Evolutionary conservation across 2,329 filamentous ascomycete species (phyloP).

Genomic region (Sporothrix brasiliensis): DNA sequence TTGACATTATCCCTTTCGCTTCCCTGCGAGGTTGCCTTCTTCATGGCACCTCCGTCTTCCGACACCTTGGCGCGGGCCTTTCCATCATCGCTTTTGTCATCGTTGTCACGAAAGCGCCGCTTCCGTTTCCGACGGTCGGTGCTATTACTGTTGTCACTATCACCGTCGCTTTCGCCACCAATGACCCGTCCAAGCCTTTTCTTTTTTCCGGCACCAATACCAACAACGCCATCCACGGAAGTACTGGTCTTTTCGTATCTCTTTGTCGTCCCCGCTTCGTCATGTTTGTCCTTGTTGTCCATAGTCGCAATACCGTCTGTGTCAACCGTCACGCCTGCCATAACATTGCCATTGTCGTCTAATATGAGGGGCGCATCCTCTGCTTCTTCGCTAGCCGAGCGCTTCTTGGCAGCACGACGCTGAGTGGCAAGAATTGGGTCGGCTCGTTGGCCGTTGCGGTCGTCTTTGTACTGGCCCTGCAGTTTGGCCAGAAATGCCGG

Average conservation of each 20-base stretch:
- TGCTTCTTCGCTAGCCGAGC: slow-evolving; percentile 67
- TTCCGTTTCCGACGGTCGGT: slow-evolving; percentile 29
- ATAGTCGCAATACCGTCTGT: slow-evolving; percentile 49
- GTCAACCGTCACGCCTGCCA: slow-evolving; percentile 46
- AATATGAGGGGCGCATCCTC: slow-evolving; percentile 77
- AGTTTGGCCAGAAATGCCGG: slow-evolving; percentile 64
- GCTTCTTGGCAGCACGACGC: slow-evolving; percentile 56
- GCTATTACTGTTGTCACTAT: slow-evolving; percentile 40
- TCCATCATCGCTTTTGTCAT: slow-evolving; percentile 38
- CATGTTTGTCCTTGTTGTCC: slow-evolving; percentile 36
- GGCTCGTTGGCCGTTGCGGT: slow-evolving; percentile 50
- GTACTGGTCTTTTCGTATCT: background rate
- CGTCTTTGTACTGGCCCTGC: slow-evolving; percentile 53
- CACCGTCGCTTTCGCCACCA: slow-evolving; percentile 43
- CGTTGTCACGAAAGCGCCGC: background rate
- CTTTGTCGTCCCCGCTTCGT: background rate
- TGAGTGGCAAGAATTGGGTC: slow-evolving; percentile 56
- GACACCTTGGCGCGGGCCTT: slow-evolving; percentile 34
- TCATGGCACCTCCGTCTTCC: slow-evolving; percentile 38
- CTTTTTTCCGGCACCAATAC: slow-evolving; percentile 55
- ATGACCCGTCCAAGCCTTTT: slow-evolving; percentile 59
- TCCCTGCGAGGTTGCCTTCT: slow-evolving; percentile 24
- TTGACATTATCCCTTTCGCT: slow-evolving; percentile 42
- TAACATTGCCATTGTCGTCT: slow-evolving; percentile 70
- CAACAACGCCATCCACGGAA: slow-evolving; percentile 40